Base-by-base conservation (phyloP, 2,329 filamentous ascomycete species). In the Clathrospora elynae region DNA sequence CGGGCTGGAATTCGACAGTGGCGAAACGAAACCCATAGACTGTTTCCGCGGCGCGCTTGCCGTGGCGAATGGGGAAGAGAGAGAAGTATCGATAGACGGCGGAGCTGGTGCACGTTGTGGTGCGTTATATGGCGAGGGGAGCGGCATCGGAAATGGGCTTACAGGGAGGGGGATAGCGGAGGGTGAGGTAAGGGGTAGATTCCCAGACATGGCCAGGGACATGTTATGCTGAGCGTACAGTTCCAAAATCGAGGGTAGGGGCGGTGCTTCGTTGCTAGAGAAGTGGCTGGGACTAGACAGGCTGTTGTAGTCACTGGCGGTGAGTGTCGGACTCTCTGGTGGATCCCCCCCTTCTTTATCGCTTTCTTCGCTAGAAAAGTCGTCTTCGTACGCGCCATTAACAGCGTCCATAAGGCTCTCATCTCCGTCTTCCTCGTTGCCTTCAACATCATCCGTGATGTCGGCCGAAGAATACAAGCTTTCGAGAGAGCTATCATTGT, bases 251-350 rank as follows among this genome's bases (percentile, higher is more conserved):
- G 57, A 49, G 11, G 57, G 53, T 3, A 55, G 46, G n/a, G 50
- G 41, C 12, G 55, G 55, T 4, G 44, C 43, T 23, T 57, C 49
- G 16, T 42, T 43, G n/a, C 41, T 16, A 2, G 39, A 24, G 7
- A 44, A 26, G 14, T 55, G 46, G 7, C 28, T 50, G 0, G 61
- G 63, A 30, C 61, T 65, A 2, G 61, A 59, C 3, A 67, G 36
- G 8, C 52, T 54, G 29, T 62, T 59, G 43, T 65, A 62, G 26
- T 70, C 60, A 41, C 56, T 62, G 3, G 53, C 57, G 9, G 55
- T 68, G 2, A 68, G 52, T 1, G 65, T 69, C 7, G 61, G 66
- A 39, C 62, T 67, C 32, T 66, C 67, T 6, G 53, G 49, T 9
- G 52, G 40, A 5, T 59, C 53, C 9, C 55, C 52, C n/a, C 33